Evolutionary conservation across 176 grass and related monocot genomes (phyloP), one percentile per base, ranked within the genome.

Genomic region (Juncus effusus): DNA sequence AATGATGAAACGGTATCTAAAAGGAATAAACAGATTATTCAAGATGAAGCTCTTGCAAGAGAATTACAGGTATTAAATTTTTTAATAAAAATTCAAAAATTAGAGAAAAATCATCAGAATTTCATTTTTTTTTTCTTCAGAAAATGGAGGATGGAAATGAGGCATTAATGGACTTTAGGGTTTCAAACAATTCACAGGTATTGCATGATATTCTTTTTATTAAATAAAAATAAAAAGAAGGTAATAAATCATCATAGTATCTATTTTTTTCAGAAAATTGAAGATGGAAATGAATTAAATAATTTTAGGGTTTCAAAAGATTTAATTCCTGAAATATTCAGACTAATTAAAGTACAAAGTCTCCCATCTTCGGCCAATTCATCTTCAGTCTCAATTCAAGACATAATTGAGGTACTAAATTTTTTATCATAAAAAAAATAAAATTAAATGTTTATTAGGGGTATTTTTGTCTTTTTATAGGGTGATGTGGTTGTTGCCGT

Each of bases 261-360:
- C n/a, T 3, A 14, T 62, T 14, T 38, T 62, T 62, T 28, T 47
- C 44, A 71, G 12, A 51, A 72, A 72, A 56, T n/a, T 3, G 68
- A 72, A 52, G 14, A 72, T 40, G 54, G 19, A 19, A 59, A 40
- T 55, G 64, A 41, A 69, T 69, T 55, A 3, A 67, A 63, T 10
- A 74, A 83, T 63, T 60, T 78, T 49, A 70, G 7, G 66, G 40
- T 80, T 75, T 52, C 63, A n/a, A 74, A 77, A 69, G 78, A 89
- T 61, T 36, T 13, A 40, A 69, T 78, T 35, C 59, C 82, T 0
- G 81, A 71, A 40, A 86, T 59, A 69, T 93, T 99, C 72, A 65
- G 83, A 35, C 83, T 99, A 10, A 89, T 89, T 85, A 67, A 10
- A 77, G 85, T 93, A 67, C 88, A 99, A 80, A 82, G 88, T 70